A percentile compares a stretch with the other conserved stretches of the same genome.
These are phyloP conservation scores for Candida krabiensis DNA, from an alignment of 805 yeast species.

Conservation along the genomic window DNA sequence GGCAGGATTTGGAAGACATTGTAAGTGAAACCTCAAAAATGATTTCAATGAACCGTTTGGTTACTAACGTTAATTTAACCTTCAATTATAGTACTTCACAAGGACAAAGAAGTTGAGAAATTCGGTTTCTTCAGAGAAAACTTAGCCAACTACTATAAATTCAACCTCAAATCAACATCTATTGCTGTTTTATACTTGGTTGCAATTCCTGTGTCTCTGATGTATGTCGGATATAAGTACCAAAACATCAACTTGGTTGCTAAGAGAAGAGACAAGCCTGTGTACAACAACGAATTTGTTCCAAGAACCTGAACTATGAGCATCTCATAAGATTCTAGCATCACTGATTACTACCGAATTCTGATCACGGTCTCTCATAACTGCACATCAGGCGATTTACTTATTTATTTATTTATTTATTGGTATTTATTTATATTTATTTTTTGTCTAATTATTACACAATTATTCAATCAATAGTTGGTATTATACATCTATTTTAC, in stretches of 20 bases:
- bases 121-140: constrained; percentile 33
- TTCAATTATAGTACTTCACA: constrained; percentile 26
- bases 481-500: not conserved
- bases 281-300: constrained; percentile 25
- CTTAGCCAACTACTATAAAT: constrained; percentile 30
- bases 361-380: no score
- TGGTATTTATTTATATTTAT: constrained; percentile 3
- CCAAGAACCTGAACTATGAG: constrained; percentile 24
- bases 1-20: constrained; percentile 36
- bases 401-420: constrained; percentile 7
- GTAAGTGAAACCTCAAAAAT: constrained; percentile 21
- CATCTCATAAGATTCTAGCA: no score
- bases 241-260: constrained; percentile 27
- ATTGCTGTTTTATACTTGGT: constrained; percentile 31
- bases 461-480: not conserved
- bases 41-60: not conserved
- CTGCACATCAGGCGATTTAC: no score
- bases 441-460: not conserved
- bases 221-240: constrained; percentile 33
- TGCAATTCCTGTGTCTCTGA: constrained; percentile 32
- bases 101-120: constrained; percentile 33
- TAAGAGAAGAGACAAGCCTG: constrained; percentile 33
- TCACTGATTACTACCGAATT: no score
- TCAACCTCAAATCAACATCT: constrained; percentile 30
- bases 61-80: constrained; percentile 4